Evolutionary conservation across 306 rosid species (phyloP).

Genomic region (Pterocarpus santalinus): DNA sequence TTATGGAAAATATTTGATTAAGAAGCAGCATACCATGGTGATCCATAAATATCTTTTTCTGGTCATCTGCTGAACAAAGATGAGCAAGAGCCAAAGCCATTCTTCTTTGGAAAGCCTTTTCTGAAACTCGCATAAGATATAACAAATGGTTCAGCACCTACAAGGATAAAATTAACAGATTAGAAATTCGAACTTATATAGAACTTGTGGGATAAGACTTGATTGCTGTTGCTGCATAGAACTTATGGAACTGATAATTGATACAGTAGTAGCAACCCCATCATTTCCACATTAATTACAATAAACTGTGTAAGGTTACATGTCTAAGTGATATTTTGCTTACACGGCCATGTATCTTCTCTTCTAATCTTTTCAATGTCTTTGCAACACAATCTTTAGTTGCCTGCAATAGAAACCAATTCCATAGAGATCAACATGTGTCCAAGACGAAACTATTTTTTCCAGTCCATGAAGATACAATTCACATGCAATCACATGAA

Average conservation of each 20-base stretch:
- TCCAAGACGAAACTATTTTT: not conserved
- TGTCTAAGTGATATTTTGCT: conserved; percentile 38
- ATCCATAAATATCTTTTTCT: conserved; percentile 79
- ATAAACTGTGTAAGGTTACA: not conserved
- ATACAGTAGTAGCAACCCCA: conserved; percentile 31
- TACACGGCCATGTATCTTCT: conserved; percentile 88
- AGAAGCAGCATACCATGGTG: conserved; percentile 65
- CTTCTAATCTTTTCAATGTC: conserved; percentile 89
- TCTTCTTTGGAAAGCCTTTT: conserved; percentile 75
- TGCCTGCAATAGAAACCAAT: conserved; percentile 60
- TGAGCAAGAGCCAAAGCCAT: conserved; percentile 94
- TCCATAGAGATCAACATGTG: conserved; percentile 18
- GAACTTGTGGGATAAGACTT: conserved; percentile 2
- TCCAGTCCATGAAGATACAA: conserved; percentile 27
- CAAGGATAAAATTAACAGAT: conserved; percentile 47
- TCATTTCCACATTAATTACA: conserved; percentile 10
- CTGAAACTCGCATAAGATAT: conserved; percentile 81
- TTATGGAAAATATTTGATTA: conserved; percentile 21
- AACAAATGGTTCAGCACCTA: conserved; percentile 83
- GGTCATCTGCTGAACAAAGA: conserved; percentile 77
- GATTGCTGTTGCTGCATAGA: not conserved
- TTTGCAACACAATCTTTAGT: conserved; percentile 92
- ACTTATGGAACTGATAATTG: conserved; percentile 1
- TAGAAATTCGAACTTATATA: conserved; percentile 39
- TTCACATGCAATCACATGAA: not conserved